These are phyloP conservation scores for Botrytis byssoidea DNA, from an alignment of 2,329 filamentous ascomycete species.

Conservation along the genomic window DNA sequence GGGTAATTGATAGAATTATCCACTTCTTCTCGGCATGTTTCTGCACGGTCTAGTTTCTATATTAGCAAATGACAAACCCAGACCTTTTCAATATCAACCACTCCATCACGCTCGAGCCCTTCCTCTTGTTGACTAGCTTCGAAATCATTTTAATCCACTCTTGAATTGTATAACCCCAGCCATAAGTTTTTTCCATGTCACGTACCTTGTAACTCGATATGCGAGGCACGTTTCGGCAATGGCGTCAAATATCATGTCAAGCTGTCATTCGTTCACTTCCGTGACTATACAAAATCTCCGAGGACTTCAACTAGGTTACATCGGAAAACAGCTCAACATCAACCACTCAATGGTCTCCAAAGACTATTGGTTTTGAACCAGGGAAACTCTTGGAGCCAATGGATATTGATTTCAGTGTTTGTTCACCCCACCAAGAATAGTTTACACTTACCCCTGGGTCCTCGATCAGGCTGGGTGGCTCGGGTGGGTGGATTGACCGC, in stretches of 20 bases:
- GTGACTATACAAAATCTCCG: constrained; percentile 9
- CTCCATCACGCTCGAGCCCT: constrained; percentile 12
- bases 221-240: constrained; percentile 24
- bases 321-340: neutral
- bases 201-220: constrained; percentile 13
- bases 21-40: constrained; percentile 9
- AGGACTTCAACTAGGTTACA: constrained; percentile 14
- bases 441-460: constrained; percentile 7
- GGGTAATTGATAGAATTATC: neutral
- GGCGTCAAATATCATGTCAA: constrained; percentile 21
- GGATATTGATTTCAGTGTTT: constrained; percentile 4
- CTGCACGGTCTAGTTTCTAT: constrained; percentile 10
- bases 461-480: constrained; percentile 4
- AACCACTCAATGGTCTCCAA: constrained; percentile 6
- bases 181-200: constrained; percentile 7
- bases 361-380: neutral
- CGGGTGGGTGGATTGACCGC: constrained; percentile 5
- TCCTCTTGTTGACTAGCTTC: neutral
- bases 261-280: constrained; percentile 18
- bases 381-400: neutral
- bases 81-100: constrained; percentile 10
- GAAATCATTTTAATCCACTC: neutral
- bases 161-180: constrained; percentile 8
- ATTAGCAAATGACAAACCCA: neutral
- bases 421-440: neutral